A percentile compares a stretch with the other conserved stretches of the same genome.
Evolutionary conservation across 495 filamentous ascomycete genomes (phyloP).

Genomic region (Aspergillus bertholletiae): DNA sequence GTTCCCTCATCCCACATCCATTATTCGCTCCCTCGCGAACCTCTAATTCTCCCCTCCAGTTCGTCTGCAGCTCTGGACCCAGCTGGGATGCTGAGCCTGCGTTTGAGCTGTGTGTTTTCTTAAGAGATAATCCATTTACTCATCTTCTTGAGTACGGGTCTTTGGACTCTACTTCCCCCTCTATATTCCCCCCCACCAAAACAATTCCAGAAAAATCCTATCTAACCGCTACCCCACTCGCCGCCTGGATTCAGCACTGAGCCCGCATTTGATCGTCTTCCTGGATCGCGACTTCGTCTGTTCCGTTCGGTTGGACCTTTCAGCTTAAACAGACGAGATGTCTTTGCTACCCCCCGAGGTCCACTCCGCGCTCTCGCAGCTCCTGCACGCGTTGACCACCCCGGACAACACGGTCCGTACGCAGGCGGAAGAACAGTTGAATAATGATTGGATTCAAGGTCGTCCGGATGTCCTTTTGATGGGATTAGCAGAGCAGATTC

Average conservation of each 20-base stretch:
- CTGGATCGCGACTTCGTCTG: constrained; percentile 11
- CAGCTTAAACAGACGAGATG: constrained; percentile 51
- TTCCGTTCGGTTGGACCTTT: constrained; percentile 11
- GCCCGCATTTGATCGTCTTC: constrained; percentile 5
- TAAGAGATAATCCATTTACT: constrained; percentile 3
- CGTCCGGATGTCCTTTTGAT: constrained; percentile 85
- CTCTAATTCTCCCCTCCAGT: constrained; percentile 5
- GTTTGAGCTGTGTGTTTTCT: constrained; percentile 3
- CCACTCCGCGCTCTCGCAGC: constrained; percentile 75
- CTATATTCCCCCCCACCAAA: constrained; percentile 28
- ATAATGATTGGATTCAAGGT: constrained; percentile 78
- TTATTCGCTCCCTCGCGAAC: constrained; percentile 3
- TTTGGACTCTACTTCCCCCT: constrained; percentile 24
- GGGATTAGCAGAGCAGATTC: constrained; percentile 90
- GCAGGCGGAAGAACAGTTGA: constrained; percentile 84
- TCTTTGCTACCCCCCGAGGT: constrained; percentile 79
- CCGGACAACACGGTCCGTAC: constrained; percentile 81
- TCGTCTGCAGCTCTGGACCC: constrained; percentile 7
- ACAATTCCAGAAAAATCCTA: constrained; percentile 21
- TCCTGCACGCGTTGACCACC: constrained; percentile 84
- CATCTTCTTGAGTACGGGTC: constrained; percentile 4
- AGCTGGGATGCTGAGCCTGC: constrained; percentile 20
- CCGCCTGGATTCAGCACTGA: constrained; percentile 20
- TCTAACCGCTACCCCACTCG: constrained; percentile 10
- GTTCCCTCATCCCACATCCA: constrained; percentile 5